Conservation (phyloP, 2,329 filamentous ascomycete species). For the Ceratocystiopsis brevicomis region DNA sequence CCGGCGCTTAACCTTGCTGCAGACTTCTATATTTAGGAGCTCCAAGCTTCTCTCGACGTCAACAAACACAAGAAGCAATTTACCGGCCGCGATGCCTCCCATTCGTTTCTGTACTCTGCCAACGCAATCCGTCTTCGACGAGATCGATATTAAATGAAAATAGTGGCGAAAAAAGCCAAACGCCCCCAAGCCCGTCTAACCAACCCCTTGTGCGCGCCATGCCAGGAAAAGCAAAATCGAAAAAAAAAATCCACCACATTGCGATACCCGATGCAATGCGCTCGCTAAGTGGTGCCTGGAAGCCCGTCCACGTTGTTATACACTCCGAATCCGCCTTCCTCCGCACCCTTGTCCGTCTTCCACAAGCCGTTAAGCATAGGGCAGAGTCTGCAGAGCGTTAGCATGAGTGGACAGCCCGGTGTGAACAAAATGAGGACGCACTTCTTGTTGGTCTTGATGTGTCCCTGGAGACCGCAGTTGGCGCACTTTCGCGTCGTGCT, state of each 20-base stretch:
- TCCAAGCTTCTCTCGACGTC: too few relatives aligned
- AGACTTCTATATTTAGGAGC: too few relatives aligned
- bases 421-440: constrained; percentile 11
- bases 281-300: neutral
- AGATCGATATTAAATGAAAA: too few relatives aligned
- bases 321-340: constrained; percentile 40
- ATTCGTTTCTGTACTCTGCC: too few relatives aligned
- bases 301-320: constrained; percentile 16
- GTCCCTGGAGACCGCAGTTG: constrained; percentile 88
- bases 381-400: constrained; percentile 30
- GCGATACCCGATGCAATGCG: neutral
- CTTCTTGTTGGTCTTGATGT: constrained; percentile 99
- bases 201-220: too few relatives aligned
- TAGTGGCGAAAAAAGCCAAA: too few relatives aligned
- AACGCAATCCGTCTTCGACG: too few relatives aligned
- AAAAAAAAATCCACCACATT: neutral
- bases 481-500: constrained; percentile 84
- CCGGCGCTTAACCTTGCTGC: too few relatives aligned
- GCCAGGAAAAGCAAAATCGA: neutral
- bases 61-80: too few relatives aligned
- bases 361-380: constrained; percentile 72
- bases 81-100: too few relatives aligned
- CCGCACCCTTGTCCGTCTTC: constrained; percentile 38
- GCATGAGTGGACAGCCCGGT: constrained; percentile 7
- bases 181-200: too few relatives aligned